A percentile compares a stretch with the other conserved stretches of the same genome.
Conservation (phyloP, 306 rosid species). For the Datisca glomerata region DNA sequence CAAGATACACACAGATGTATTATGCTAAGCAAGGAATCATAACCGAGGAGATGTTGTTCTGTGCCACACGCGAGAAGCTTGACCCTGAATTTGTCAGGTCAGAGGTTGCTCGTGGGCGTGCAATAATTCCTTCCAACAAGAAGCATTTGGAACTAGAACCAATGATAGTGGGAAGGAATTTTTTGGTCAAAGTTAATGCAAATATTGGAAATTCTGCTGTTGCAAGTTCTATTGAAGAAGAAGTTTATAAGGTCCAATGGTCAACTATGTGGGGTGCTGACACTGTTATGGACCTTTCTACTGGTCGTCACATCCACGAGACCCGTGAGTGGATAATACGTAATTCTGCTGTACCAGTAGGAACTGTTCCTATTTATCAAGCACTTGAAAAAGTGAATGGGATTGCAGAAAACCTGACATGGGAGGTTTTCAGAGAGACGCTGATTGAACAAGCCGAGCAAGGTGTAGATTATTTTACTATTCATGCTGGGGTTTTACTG, state of each 20-base stretch:
- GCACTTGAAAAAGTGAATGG: conserved; percentile 97
- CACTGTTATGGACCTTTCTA: conserved; percentile 97
- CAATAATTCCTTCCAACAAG: conserved; percentile 96
- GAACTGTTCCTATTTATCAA: conserved; percentile 97
- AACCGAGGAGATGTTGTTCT: conserved; percentile 88
- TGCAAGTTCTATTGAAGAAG: conserved; percentile 98
- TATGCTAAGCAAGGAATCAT: conserved; percentile 95
- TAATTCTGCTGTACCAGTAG: conserved; percentile 92
- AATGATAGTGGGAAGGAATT: conserved; percentile 88
- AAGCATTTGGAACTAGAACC: conserved; percentile 96
- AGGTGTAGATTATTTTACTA: conserved; percentile 98
- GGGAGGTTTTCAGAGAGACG: conserved; percentile 86
- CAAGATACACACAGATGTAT: conserved; percentile 97
- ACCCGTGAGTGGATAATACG: conserved; percentile 98
- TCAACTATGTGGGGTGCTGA: conserved; percentile 99
- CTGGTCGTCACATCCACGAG: conserved; percentile 96
- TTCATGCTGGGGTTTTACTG: conserved; percentile 94
- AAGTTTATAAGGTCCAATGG: conserved; percentile 99
- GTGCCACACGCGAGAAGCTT: conserved; percentile 91
- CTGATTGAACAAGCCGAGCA: conserved; percentile 99
- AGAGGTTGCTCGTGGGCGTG: conserved; percentile 98
- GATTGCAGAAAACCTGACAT: conserved; percentile 80
- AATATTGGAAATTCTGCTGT: conserved; percentile 99
- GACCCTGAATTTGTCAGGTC: conserved; percentile 94
- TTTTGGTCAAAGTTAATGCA: conserved; percentile 96